These are phyloP conservation scores for Stylosanthes scabra DNA, from an alignment of 331 rosid genomes.

Conservation along the genomic window DNA sequence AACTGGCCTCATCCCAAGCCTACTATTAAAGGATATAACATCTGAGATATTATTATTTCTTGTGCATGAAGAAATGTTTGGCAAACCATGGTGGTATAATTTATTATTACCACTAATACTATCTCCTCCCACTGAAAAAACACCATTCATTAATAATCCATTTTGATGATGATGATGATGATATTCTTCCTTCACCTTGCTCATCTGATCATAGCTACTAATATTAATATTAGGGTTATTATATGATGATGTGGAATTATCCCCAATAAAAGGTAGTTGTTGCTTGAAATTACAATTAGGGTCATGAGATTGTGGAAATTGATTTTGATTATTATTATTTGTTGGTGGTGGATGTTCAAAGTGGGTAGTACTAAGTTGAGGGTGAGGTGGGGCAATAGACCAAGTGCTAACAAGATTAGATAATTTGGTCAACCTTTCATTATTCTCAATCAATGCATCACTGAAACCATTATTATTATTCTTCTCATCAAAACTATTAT, in stretches of 20 bases:
- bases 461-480: conserved; percentile 45
- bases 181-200: conserved; percentile 50
- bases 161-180: conserved; percentile 34
- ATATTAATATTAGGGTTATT: conserved; percentile 2
- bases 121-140: conserved; percentile 37
- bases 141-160: conserved; percentile 43
- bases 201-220: conserved; percentile 34
- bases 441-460: conserved; percentile 49
- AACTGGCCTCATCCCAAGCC: conserved; percentile 62
- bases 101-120: conserved; percentile 12
- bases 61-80: conserved; percentile 53
- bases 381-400: conserved; percentile 90
- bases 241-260: conserved; percentile 20
- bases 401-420: conserved; percentile 79
- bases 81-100: conserved; percentile 50
- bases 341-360: conserved; percentile 57
- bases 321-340: conserved; percentile 38
- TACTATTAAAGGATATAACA: conserved; percentile 63
- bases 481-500: conserved; percentile 45
- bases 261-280: conserved; percentile 33
- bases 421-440: conserved; percentile 67
- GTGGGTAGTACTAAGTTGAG: conserved; percentile 49
- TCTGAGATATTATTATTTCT: conserved; percentile 60
- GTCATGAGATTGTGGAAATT: conserved; percentile 38
- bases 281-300: conserved; percentile 42